Evolutionary conservation across 495 filamentous ascomycete genomes (phyloP).

Genomic region (Elasticomyces elasticus): DNA sequence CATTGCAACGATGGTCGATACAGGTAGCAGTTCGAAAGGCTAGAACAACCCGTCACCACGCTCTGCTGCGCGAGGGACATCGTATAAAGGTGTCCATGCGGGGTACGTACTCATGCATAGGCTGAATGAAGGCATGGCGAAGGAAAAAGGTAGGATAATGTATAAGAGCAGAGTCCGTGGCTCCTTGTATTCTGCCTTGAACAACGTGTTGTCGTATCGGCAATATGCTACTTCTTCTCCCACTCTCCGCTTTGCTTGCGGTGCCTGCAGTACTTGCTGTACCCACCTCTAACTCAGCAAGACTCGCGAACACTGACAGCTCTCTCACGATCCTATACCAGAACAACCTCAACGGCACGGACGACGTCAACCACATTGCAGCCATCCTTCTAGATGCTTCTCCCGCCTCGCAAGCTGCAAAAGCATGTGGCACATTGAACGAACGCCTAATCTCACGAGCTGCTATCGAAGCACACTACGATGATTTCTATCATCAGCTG

Average conservation of each 20-base stretch:
- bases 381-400: constrained; percentile 35
- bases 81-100: too few relatives aligned
- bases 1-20: too few relatives aligned
- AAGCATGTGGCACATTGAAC: constrained; percentile 32
- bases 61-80: too few relatives aligned
- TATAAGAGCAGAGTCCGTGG: too few relatives aligned
- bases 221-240: too few relatives aligned
- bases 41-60: too few relatives aligned
- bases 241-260: neutral
- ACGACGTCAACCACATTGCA: constrained; percentile 36
- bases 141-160: too few relatives aligned
- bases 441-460: constrained; percentile 32
- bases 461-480: constrained; percentile 28
- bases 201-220: too few relatives aligned
- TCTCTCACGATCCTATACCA: constrained; percentile 38
- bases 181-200: too few relatives aligned
- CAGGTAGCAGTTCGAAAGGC: too few relatives aligned
- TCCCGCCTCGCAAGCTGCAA: constrained; percentile 24
- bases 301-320: constrained; percentile 26
- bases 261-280: neutral
- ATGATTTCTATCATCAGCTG: constrained; percentile 31
- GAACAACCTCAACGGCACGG: constrained; percentile 38
- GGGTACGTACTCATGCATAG: too few relatives aligned
- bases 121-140: too few relatives aligned
- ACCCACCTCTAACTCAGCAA: neutral